These are phyloP conservation scores for Huntiella moniliformis DNA, from an alignment of 2,329 filamentous ascomycete genomes.

Conservation along the genomic window DNA sequence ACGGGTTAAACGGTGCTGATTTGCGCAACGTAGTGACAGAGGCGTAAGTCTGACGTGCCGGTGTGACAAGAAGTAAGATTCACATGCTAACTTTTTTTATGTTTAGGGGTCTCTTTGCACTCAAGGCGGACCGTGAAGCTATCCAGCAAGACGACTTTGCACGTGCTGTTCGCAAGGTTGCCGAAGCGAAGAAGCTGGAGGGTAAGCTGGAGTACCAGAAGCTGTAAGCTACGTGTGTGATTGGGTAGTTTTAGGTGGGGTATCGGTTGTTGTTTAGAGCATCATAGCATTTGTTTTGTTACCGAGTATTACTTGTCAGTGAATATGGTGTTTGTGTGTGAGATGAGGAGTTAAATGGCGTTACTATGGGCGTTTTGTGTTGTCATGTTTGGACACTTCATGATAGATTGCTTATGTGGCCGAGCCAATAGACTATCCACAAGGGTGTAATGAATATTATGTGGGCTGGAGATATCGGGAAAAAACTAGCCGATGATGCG, in stretches of 20 bases:
- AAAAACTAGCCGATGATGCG: too few relatives aligned
- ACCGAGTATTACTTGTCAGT: too few relatives aligned
- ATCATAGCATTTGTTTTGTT: slow-evolving; percentile 2
- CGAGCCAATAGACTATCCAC: too few relatives aligned
- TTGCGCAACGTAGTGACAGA: slow-evolving; percentile 95
- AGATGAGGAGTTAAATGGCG: too few relatives aligned
- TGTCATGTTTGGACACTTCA: too few relatives aligned
- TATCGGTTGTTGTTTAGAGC: slow-evolving; percentile 1
- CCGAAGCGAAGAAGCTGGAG: slow-evolving; percentile 94
- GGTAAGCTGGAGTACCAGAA: slow-evolving; percentile 97
- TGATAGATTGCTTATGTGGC: too few relatives aligned
- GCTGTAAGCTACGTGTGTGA: slow-evolving; percentile 36
- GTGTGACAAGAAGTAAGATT: slow-evolving; percentile 5
- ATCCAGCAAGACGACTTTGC: slow-evolving; percentile 99
- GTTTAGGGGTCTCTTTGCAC: slow-evolving; percentile 73
- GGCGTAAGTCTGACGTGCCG: slow-evolving; percentile 48
- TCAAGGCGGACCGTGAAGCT: slow-evolving; percentile 92
- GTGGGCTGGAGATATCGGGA: too few relatives aligned
- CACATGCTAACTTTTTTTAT: slow-evolving; percentile 15
- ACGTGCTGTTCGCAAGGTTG: slow-evolving; percentile 94
- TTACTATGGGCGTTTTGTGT: too few relatives aligned
- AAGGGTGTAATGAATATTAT: too few relatives aligned
- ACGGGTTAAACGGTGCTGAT: slow-evolving; percentile 93
- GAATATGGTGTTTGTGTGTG: too few relatives aligned
- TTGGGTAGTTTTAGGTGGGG: not conserved